These are phyloP conservation scores for Arabidopsis thaliana DNA, from an alignment of 345 rosid species.

Conservation along the genomic window DNA sequence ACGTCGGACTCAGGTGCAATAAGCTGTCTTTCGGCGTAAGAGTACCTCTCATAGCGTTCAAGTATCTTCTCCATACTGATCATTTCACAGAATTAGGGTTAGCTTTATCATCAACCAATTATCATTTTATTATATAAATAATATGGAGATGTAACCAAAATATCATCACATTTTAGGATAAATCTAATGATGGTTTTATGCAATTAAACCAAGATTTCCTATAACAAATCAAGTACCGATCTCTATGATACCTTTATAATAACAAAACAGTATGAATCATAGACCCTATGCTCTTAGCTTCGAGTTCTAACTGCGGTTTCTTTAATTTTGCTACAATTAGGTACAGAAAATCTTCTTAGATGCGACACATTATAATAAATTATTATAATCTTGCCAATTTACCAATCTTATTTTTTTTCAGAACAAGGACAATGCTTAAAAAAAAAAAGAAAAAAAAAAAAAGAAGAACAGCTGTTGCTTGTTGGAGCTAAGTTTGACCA, in stretches of 20 bases:
- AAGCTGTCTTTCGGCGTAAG: slow-evolving; percentile 67
- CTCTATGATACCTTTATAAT: neutral
- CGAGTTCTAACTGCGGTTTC: slow-evolving; percentile 1
- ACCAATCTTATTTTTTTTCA: neutral
- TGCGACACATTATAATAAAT: neutral
- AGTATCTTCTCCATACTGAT: slow-evolving; percentile 82
- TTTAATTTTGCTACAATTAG: neutral
- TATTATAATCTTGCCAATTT: slow-evolving; percentile 9
- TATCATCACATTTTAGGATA: neutral
- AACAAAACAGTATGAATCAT: slow-evolving; percentile 2
- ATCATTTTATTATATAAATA: neutral
- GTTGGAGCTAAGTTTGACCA: slow-evolving; percentile 38
- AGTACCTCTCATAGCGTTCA: slow-evolving; percentile 77
- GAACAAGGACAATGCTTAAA: neutral
- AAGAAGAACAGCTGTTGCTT: slow-evolving; percentile 37
- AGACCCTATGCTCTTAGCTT: slow-evolving; percentile 1
- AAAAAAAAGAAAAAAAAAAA: neutral
- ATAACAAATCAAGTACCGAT: slow-evolving; percentile 2
- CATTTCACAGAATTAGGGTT: slow-evolving; percentile 15
- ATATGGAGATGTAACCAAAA: too few relatives aligned
- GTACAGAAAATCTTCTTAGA: neutral
- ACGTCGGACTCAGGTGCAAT: slow-evolving; percentile 52
- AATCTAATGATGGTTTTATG: neutral
- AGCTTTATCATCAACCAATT: slow-evolving; percentile 19
- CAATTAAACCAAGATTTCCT: slow-evolving; percentile 3